Evolutionary conservation across 192 early-diverging fungal genomes (phyloP).

Genomic region (Coemansia reversa): DNA sequence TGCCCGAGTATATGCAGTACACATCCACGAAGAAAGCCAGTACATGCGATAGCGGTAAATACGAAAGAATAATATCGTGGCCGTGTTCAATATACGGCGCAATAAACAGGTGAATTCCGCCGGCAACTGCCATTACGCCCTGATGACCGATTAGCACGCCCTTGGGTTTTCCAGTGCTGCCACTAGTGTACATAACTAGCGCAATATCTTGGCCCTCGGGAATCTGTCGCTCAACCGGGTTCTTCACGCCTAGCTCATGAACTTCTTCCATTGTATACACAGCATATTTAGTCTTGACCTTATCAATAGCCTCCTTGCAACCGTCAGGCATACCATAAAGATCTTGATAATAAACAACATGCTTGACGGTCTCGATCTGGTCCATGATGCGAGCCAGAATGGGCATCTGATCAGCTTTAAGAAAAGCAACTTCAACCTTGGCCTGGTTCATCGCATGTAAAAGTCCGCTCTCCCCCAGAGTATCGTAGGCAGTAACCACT

Average conservation of each 20-base stretch:
- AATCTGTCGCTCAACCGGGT: conserved; percentile 35
- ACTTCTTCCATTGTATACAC: conserved; percentile 72
- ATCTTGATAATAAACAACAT: conserved; percentile 63
- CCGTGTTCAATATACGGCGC: conserved; percentile 37
- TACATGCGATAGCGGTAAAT: conserved; percentile 86
- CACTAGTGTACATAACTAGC: conserved; percentile 91
- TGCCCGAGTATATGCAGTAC: conserved; percentile 62
- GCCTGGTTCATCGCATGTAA: conserved; percentile 87
- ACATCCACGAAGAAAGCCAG: conserved; percentile 82
- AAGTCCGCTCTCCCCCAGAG: conserved; percentile 83
- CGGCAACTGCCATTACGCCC: conserved; percentile 74
- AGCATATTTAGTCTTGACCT: conserved; percentile 51
- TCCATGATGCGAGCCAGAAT: conserved; percentile 34
- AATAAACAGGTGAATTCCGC: conserved; percentile 43
- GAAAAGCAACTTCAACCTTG: conserved; percentile 70
- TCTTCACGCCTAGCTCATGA: conserved; percentile 65
- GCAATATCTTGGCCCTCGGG: conserved; percentile 58
- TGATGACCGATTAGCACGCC: conserved; percentile 84
- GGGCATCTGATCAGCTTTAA: conserved; percentile 59
- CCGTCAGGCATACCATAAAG: conserved; percentile 51
- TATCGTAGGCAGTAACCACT: conserved; percentile 84
- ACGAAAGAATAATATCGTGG: conserved; percentile 67
- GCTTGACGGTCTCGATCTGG: conserved; percentile 56
- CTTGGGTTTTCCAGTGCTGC: conserved; percentile 92
- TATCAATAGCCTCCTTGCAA: conserved; percentile 59